A percentile compares a stretch with the other conserved stretches of the same genome.
Evolutionary conservation across 2,329 filamentous ascomycete species (phyloP).

Genomic region (Monilinia polystroma): DNA sequence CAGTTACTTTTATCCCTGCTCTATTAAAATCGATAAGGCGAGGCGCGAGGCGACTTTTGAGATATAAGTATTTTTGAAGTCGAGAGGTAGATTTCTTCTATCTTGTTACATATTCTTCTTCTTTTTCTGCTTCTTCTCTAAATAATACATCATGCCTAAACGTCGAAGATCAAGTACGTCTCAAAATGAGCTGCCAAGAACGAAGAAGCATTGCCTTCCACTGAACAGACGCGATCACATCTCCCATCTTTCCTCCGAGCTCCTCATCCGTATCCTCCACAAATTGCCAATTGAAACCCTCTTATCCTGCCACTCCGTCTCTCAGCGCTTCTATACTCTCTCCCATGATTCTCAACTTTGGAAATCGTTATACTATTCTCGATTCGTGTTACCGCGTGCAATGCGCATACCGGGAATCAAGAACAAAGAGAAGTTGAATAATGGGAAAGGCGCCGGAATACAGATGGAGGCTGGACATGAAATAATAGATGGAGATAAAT

Average conservation of each 20-base stretch:
- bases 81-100: neutral
- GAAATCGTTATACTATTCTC: constrained; percentile 83
- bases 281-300: constrained; percentile 70
- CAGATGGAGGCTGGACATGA: neutral
- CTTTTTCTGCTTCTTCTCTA: neutral
- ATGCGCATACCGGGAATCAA: constrained; percentile 70
- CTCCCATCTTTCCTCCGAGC: constrained; percentile 78
- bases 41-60: neutral
- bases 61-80: neutral
- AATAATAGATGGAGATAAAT: constrained; percentile 19
- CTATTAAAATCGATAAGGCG: constrained; percentile 13
- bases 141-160: constrained; percentile 28
- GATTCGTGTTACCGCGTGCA: constrained; percentile 80
- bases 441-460: neutral
- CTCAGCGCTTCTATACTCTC: constrained; percentile 69
- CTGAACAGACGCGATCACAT: constrained; percentile 55
- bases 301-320: constrained; percentile 63
- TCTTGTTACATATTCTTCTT: neutral
- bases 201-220: constrained; percentile 30
- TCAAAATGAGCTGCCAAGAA: constrained; percentile 2
- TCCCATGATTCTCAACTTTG: constrained; percentile 83
- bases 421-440: constrained; percentile 36
- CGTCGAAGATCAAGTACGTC: constrained; percentile 31
- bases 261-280: constrained; percentile 80
- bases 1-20: constrained; percentile 8